A percentile compares a stretch with the other conserved stretches of the same genome.
These are phyloP conservation scores for Trichosporon inkin DNA, from an alignment of 1,284 basidiomycete species.

Conservation along the genomic window DNA sequence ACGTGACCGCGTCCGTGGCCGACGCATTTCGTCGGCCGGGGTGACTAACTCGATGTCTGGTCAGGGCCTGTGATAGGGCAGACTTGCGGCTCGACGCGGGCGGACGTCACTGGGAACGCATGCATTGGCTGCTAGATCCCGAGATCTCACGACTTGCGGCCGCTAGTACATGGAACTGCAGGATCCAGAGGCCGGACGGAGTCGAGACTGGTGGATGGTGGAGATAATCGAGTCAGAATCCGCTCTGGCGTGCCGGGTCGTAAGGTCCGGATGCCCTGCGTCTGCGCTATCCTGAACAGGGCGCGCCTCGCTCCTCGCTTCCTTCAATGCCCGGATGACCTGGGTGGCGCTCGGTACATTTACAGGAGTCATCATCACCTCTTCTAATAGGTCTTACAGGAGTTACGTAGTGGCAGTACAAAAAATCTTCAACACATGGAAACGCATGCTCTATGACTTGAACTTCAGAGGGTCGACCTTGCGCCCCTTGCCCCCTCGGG, in stretches of 20 bases:
- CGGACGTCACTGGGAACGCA: not conserved
- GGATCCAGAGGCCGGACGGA: not conserved
- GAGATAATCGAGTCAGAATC: not conserved
- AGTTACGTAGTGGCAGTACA: not conserved
- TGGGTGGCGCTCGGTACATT: not conserved
- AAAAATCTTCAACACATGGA: constrained; percentile 11
- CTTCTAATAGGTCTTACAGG: constrained; percentile 1
- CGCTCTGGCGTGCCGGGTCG: not conserved
- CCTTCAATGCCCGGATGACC: not conserved
- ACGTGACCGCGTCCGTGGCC: not conserved
- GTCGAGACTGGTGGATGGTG: not conserved
- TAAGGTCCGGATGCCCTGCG: not conserved
- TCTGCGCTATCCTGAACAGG: not conserved
- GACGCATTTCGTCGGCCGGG: not conserved
- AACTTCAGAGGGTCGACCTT: constrained; percentile 50
- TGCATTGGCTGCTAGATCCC: constrained; percentile 4
- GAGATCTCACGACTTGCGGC: not conserved
- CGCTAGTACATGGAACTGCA: not conserved
- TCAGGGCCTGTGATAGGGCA: not conserved
- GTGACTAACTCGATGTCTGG: constrained; percentile 7
- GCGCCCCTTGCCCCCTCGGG: constrained; percentile 29
- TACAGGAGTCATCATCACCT: constrained; percentile 2
- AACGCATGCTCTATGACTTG: constrained; percentile 28
- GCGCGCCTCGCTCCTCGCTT: no score
- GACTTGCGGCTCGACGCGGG: not conserved